Evolutionary conservation across 495 filamentous ascomycete genomes (phyloP).

Genomic region (Rhizodiscina lignyota): DNA sequence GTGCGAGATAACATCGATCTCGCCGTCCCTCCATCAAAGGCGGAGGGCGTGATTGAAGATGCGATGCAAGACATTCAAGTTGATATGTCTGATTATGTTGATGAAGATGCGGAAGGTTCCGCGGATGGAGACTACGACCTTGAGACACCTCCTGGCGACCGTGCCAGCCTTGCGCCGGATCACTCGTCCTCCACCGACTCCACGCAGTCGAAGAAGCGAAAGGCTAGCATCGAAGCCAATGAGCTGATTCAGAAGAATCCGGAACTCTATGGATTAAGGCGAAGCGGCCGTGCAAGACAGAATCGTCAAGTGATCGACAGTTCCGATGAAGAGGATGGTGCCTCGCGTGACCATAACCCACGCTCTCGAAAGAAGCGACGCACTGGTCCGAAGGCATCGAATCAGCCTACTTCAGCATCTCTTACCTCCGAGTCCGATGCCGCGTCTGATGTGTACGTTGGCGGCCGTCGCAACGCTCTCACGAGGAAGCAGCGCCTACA

Average conservation of each 20-base stretch:
- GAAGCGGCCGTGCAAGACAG: conserved; percentile 52
- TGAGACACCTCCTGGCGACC: conserved; percentile 40
- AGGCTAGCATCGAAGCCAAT: conserved; percentile 51
- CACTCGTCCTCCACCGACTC: conserved; percentile 53
- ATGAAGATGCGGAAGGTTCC: conserved; percentile 49
- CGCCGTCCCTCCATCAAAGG: conserved; percentile 8
- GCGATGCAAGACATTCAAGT: conserved; percentile 19
- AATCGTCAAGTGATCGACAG: conserved; percentile 42
- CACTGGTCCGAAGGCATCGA: too few relatives aligned
- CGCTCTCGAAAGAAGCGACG: too few relatives aligned
- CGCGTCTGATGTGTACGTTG: conserved; percentile 66
- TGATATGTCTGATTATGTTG: conserved; percentile 10
- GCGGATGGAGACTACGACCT: conserved; percentile 68
- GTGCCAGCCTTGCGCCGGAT: conserved; percentile 21
- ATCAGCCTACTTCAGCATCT: too few relatives aligned
- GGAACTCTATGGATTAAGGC: conserved; percentile 84
- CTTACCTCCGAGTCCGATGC: too few relatives aligned
- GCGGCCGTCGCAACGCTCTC: conserved; percentile 43
- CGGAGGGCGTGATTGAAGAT: conserved; percentile 7
- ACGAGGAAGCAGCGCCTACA: conserved; percentile 60
- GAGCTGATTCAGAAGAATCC: conserved; percentile 80
- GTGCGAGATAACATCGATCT: conserved; percentile 16
- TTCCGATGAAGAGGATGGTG: conserved; percentile 56
- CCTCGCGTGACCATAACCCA: too few relatives aligned
- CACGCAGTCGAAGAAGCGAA: conserved; percentile 55